phyloP scores from a whole-genome alignment of 306 rosid genomes.

The Crotalaria pallida region DNA sequence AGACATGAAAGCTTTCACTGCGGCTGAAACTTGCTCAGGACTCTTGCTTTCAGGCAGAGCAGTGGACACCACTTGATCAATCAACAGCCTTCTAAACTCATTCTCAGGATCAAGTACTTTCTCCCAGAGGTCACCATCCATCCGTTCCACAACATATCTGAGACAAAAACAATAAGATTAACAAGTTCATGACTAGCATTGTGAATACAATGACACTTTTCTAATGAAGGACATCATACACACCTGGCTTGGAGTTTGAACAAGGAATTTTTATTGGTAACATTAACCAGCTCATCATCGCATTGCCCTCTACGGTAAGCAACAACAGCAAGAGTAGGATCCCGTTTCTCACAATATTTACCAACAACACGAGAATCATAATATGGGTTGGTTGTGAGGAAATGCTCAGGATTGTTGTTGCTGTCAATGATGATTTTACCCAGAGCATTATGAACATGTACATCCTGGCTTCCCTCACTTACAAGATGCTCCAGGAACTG shows the following conservation, averaged over 20 bases:
- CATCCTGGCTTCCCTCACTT: constrained; percentile 92
- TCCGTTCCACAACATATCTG: constrained; percentile 86
- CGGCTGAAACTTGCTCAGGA: constrained; percentile 83
- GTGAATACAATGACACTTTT: background rate
- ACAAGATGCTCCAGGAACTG: constrained; percentile 86
- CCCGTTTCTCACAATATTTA: constrained; percentile 82
- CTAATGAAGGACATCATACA: constrained; percentile 13
- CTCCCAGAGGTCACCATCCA: constrained; percentile 81
- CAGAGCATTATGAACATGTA: constrained; percentile 80
- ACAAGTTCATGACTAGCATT: background rate
- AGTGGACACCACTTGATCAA: constrained; percentile 85
- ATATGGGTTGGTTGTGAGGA: constrained; percentile 80
- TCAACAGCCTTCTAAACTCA: constrained; percentile 70
- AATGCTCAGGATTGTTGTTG: constrained; percentile 82
- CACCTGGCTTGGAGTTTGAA: constrained; percentile 87
- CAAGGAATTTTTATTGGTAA: constrained; percentile 70
- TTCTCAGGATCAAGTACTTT: constrained; percentile 70
- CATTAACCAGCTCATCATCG: constrained; percentile 76
- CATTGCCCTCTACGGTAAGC: constrained; percentile 82
- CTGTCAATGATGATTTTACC: constrained; percentile 84
- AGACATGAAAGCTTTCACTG: constrained; percentile 85
- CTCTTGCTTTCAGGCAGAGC: constrained; percentile 88
- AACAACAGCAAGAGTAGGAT: constrained; percentile 83
- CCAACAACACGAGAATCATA: constrained; percentile 92
- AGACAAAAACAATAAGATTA: background rate